Evolutionary conservation across 257 asterid species (phyloP).

Genomic region (Dorcoceras hygrometricum): DNA sequence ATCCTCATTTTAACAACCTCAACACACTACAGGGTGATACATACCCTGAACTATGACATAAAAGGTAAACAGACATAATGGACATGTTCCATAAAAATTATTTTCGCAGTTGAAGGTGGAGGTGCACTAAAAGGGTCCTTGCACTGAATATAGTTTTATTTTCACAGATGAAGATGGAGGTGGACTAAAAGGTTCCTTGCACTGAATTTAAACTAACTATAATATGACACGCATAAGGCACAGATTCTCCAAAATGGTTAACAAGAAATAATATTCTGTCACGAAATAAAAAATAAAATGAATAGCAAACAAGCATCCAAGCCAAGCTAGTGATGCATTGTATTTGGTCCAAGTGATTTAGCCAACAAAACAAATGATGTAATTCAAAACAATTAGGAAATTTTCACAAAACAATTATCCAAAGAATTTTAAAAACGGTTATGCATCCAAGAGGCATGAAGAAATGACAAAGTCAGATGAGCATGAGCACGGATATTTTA

Average conservation of each 20-base stretch:
- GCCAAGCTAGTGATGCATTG: background rate
- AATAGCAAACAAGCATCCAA: background rate
- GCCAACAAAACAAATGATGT: no score
- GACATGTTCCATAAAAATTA: conserved; percentile 3
- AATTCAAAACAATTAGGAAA: background rate
- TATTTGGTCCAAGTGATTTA: background rate
- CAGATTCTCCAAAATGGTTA: background rate
- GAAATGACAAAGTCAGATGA: background rate
- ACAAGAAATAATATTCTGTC: background rate
- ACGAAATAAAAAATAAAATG: background rate
- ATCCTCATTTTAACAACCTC: no score
- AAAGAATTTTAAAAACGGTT: background rate
- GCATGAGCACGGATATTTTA: background rate
- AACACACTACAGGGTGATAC: no score
- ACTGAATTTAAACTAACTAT: background rate
- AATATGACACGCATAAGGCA: background rate
- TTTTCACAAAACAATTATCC: conserved; percentile 9
- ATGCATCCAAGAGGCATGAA: conserved; percentile 2
- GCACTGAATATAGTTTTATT: no score
- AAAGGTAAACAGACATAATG: no score
- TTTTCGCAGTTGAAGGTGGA: background rate
- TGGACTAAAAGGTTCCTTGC: background rate
- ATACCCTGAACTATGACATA: background rate
- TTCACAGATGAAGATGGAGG: background rate
- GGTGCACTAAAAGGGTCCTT: background rate